Percentiles rank a stretch among this genome's conserved stretches.
Evolutionary conservation across 179 eudicot genomes (phyloP).

Genomic region (Drosera spatulata): DNA sequence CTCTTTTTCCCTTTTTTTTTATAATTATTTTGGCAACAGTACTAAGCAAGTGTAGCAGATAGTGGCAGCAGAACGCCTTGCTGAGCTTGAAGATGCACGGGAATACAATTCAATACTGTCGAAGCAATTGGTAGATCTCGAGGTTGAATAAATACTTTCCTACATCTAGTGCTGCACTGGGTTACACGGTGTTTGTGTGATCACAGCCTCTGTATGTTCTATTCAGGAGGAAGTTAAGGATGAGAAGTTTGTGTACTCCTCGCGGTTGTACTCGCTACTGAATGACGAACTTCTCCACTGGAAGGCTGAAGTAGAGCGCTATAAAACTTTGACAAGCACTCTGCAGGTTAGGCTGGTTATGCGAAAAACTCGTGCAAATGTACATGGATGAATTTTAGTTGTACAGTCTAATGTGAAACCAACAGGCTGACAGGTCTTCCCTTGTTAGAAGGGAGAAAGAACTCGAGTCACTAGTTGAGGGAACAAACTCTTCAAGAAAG

Average conservation of each 20-base stretch:
- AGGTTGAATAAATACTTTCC: conserved; percentile 29
- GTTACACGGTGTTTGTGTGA: conserved; percentile 2
- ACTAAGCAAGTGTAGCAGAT: conserved; percentile 35
- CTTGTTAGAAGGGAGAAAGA: conserved; percentile 77
- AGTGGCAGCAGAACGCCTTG: conserved; percentile 74
- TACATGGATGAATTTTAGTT: conserved; percentile 4
- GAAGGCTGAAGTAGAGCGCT: conserved; percentile 64
- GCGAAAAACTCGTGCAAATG: conserved; percentile 3
- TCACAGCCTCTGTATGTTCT: conserved; percentile 3
- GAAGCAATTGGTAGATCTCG: conserved; percentile 81
- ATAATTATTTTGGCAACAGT: not conserved
- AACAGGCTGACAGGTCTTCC: conserved; percentile 69
- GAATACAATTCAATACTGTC: conserved; percentile 52
- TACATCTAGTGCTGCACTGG: not conserved
- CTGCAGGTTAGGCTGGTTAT: conserved; percentile 53
- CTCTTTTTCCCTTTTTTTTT: not conserved
- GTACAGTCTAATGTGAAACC: conserved; percentile 14
- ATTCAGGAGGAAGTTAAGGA: conserved; percentile 65
- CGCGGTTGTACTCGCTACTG: conserved; percentile 61
- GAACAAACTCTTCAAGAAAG: conserved; percentile 37
- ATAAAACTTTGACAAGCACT: conserved; percentile 55
- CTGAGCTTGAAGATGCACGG: conserved; percentile 85
- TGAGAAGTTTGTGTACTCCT: conserved; percentile 50
- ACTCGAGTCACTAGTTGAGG: conserved; percentile 42
- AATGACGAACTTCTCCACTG: conserved; percentile 92